phyloP scores from a whole-genome alignment of 2,329 filamentous ascomycete genomes.

The Ophiostoma novo-ulmi region DNA sequence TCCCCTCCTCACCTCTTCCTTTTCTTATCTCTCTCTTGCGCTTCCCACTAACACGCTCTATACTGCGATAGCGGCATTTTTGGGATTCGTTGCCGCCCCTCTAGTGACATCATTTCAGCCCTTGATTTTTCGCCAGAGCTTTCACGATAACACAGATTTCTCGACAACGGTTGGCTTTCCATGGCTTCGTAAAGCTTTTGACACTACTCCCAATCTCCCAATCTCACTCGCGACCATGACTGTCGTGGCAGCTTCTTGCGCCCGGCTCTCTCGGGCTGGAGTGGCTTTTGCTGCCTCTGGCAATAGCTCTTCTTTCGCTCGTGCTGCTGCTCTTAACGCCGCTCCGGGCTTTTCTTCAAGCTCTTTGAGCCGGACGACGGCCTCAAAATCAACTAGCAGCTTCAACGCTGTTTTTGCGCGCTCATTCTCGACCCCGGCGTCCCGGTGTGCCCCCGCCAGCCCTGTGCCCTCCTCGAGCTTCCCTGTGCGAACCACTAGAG shows the following conservation, averaged over 20 bases:
- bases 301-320: not conserved
- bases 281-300: not conserved
- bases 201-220: not conserved
- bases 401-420: not conserved
- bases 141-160: not conserved
- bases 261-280: constrained; percentile 17
- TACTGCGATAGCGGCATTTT: constrained; percentile 20
- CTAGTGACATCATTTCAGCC: constrained; percentile 19
- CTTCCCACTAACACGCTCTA: constrained; percentile 15
- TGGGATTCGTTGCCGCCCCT: constrained; percentile 7
- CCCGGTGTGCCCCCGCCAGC: not conserved
- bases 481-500: not conserved
- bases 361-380: not conserved
- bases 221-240: constrained; percentile 17
- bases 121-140: not conserved
- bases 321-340: not conserved
- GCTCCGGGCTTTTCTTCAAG: not conserved
- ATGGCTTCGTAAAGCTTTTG: not conserved
- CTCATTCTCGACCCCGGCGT: constrained; percentile 18
- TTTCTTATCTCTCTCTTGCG: not conserved
- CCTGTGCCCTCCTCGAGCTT: not conserved
- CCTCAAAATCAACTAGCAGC: not conserved
- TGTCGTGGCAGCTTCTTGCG: constrained; percentile 18
- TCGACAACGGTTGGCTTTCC: not conserved
- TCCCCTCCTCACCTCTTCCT: not conserved